Evolutionary conservation across 805 yeast species (phyloP), one percentile per base, ranked within the genome.

Genomic region (Cyberlindnera euphorbiiphila): DNA sequence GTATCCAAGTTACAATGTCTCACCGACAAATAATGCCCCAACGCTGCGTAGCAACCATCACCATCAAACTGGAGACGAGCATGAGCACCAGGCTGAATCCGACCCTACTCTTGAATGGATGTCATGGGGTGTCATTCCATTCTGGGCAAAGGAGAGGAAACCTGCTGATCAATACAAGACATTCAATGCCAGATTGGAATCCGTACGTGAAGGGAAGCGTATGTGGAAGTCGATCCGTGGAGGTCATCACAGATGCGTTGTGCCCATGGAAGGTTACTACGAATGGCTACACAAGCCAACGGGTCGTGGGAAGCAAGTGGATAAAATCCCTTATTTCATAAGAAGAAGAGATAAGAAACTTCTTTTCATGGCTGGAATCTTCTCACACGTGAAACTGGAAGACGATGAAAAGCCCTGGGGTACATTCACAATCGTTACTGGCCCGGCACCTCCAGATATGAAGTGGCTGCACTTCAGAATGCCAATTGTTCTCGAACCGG

Each of bases 101-200:
- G n/a, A 31, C 34, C 32, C 51, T 54, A 41, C 53, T 3, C 23
- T 74, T 3, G 62, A 73, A 39, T 68, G 71, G 29, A 85, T 85
- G 93, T 72, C 71, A 32, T 88, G 95, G 85, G 93, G 95, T 0
- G 61, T 87, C 25, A 69, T 85, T 1, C 95, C 96, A 0, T 51
- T 57, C 8, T 83, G 87, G 86, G 68, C 76, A 1, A 65, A 64
- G 28, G 65, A 66, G 16, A 47, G 59, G 4, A 52, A 59, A 13
- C 62, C 61, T 22, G 51, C 53, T 31, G 45, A 43, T 11, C 56
- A 69, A 30, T 66, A 71, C 38, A 68, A 69, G 29, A 74, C 81
- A 11, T 82, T 88, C 66, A 88, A 88, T 62, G 87, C 95, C 18
- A 63, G 93, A 15, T 62, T 63, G 24, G 96, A 87, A 45, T 71